Percentiles rank a stretch among this genome's conserved stretches.
phyloP scores from a whole-genome alignment of 106 monocot genomes.

The Allium fistulosum region DNA sequence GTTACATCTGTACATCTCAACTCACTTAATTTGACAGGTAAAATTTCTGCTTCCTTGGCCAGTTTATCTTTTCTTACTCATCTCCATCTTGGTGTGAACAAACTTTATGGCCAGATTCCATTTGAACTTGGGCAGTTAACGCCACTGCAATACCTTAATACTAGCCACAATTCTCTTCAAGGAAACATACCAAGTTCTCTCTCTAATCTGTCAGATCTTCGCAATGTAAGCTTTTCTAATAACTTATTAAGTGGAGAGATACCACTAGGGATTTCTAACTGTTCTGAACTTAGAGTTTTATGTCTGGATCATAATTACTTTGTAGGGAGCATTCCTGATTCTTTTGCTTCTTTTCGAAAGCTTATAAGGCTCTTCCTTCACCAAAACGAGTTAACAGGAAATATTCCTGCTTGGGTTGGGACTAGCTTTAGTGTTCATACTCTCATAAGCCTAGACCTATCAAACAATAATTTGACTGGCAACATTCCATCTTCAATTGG shows the following conservation, averaged over 20 bases:
- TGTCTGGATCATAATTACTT: background rate
- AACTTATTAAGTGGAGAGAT: no score
- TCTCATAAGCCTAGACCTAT: conserved; percentile 9
- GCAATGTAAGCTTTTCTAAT: conserved; percentile 5
- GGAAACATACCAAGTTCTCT: conserved; percentile 20
- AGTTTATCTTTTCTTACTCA: conserved; percentile 32
- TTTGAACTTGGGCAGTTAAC: conserved; percentile 2
- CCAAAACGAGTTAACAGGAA: conserved; percentile 9
- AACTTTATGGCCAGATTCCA: conserved; percentile 1
- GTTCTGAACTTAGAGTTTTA: background rate
- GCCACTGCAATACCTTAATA: conserved; percentile 7
- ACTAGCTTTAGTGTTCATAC: no score
- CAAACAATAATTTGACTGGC: conserved; percentile 23
- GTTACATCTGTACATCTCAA: conserved; percentile 18
- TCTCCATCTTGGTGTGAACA: conserved; percentile 11
- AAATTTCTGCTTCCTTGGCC: conserved; percentile 23
- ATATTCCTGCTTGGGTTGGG: conserved; percentile 13
- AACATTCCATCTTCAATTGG: conserved; percentile 15
- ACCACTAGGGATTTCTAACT: no score
- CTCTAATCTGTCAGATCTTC: conserved; percentile 1
- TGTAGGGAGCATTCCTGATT: conserved; percentile 3
- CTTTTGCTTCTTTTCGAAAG: no score
- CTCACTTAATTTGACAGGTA: conserved; percentile 22
- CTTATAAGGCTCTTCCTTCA: conserved; percentile 4
- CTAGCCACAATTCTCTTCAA: conserved; percentile 7